phyloP scores from a whole-genome alignment of 371 early-diverging fungal genomes.

The Mucor indicus region DNA sequence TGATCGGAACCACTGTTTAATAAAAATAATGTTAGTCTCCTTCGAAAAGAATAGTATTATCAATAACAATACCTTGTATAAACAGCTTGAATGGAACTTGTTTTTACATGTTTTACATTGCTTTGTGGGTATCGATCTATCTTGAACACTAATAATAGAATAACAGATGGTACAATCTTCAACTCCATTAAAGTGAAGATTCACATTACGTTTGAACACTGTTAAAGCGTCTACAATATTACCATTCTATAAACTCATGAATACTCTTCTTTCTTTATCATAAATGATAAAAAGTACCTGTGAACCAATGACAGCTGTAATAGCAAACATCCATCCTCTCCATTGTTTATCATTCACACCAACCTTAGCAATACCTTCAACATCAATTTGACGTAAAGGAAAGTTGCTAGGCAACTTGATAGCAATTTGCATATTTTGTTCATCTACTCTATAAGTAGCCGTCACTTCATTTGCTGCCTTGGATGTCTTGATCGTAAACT shows the following conservation, averaged over 20 bases:
- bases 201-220: constrained; percentile 78
- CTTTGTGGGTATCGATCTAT: constrained; percentile 87
- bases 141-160: constrained; percentile 85
- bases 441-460: constrained; percentile 82
- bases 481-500: constrained; percentile 69
- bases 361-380: constrained; percentile 76
- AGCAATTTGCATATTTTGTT: constrained; percentile 79
- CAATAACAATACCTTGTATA: constrained; percentile 78
- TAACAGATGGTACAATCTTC: constrained; percentile 97
- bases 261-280: neutral
- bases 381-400: constrained; percentile 80
- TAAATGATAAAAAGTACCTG: constrained; percentile 31
- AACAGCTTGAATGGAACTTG: constrained; percentile 91
- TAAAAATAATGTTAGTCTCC: neutral
- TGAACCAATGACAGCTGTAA: constrained; percentile 72
- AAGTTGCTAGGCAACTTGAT: constrained; percentile 79
- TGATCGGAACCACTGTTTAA: constrained; percentile 81
- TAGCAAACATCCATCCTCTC: constrained; percentile 87
- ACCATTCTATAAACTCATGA: constrained; percentile 62
- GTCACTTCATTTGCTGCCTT: constrained; percentile 70
- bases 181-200: constrained; percentile 89
- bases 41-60: neutral
- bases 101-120: constrained; percentile 94
- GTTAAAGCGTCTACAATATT: constrained; percentile 77
- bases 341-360: constrained; percentile 85